Evolutionary conservation across 2,329 filamentous ascomycete species (phyloP), one percentile per base, ranked within the genome.

Genomic region (Bisporella sp.): DNA sequence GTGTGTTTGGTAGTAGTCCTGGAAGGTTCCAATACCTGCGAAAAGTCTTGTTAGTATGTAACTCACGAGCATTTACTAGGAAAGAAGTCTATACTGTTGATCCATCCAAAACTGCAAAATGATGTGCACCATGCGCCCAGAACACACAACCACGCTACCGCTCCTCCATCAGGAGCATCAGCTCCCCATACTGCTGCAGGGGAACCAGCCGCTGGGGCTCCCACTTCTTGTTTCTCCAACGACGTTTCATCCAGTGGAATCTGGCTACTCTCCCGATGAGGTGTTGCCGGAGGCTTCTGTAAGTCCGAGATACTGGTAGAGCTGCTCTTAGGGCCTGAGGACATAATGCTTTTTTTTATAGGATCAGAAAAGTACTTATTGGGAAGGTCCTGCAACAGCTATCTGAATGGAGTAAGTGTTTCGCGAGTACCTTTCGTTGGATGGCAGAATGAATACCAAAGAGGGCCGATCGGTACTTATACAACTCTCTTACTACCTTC

Each of bases 1-100:
- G 6, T 72, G 64, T 4, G 61, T 69, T 54, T 78, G 66, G 55
- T 82, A 82, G 59, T 80, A 79, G 31, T 73, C 70, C 57, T 82
- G 77, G 53, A 81, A 81, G 13, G 73, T 68, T 5, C 77, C 77
- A 62, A n/a, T n/a, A n/a, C n/a, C n/a, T n/a, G n/a, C n/a, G n/a
- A n/a, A n/a, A n/a, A n/a, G n/a, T n/a, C n/a, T 60, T 60, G 66
- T 69, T 70, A 48, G 29, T 39, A n/a, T 39, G 8, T 8, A n/a
- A 8, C 8, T 39, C 35, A n/a, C 8, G 35, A 39, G n/a, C 35
- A n/a, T 39, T n/a, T 8, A 39, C 8, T 39, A 8, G 35, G 35
- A 8, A n/a, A 8, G 35, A 8, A 39, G 35, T 39, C 8, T n/a
- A n/a, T 8, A 39, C 35, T 39, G n/a, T 39, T 39, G 35, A 39